Base-by-base conservation (phyloP, 495 filamentous ascomycete genomes). In the Hyphodiscus hymeniophilus region DNA sequence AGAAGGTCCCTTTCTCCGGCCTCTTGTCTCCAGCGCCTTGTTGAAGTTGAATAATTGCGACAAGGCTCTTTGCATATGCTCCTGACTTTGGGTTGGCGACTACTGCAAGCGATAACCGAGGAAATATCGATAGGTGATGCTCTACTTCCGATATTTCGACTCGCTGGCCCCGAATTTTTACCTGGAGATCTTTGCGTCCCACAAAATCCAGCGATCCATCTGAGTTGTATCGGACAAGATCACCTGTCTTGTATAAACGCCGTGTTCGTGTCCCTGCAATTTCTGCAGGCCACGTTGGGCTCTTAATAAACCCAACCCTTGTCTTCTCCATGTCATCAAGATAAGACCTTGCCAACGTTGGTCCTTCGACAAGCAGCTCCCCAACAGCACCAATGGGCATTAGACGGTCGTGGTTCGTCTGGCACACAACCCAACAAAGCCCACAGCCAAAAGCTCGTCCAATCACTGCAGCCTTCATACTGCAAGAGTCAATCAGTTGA, bases 351-450 rank as follows among this genome's bases (percentile, higher is more conserved):
- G 68, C 70, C 11, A 82, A 59, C 22, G 73, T 63, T 1, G 76
- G 71, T 0, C 80, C 79, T 63, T 81, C 78, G n/a, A 86, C 64
- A 2, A 76, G 57, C 18, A 84, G 56, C 56, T 86, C 82, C 30
- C 82, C 82, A 32, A 78, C 61, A 12, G 65, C 61, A 15, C 81
- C 81, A 7, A 82, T 59, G 0, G 79, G 76, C 21, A 76, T 65
- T 12, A 85, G 67, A 0, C 57, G 47, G 22, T 79, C 51, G 43
- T 73, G 68, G 45, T 84, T 66, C 0, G 44, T 45, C 0, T 75
- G 68, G 47, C 84, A 72, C 18, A 79, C 73, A 51, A 84, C 60
- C 81, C 81, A 85, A 2, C 61, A 56, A 4, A 58, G 53, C 20
- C 59, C 66, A 5, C 5, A 5, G 23, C 70, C 72, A 2, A 70